These are phyloP conservation scores for Hordeum vulgare DNA, from an alignment of 176 grass and related monocot species.

Conservation along the genomic window DNA sequence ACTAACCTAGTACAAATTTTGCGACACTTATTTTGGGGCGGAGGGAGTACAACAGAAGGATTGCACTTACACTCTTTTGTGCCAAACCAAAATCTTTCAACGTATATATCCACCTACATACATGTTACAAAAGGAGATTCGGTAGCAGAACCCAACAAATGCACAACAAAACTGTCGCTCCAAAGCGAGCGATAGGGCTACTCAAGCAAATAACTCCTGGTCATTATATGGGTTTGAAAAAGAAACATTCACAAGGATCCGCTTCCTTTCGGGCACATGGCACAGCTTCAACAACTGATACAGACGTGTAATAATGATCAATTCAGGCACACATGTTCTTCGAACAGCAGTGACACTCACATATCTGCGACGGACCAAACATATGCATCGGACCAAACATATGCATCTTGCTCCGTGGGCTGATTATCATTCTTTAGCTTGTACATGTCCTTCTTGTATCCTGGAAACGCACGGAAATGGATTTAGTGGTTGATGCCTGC, in stretches of 20 bases:
- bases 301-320: not conserved
- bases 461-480: conserved; percentile 22
- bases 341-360: conserved; percentile 29
- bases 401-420: conserved; percentile 66
- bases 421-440: conserved; percentile 84
- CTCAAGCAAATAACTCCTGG: not conserved
- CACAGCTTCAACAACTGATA: not conserved
- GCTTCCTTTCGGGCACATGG: not conserved
- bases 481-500: not conserved
- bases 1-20: too few relatives aligned
- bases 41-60: not conserved
- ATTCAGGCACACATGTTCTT: not conserved
- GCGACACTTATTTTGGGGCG: too few relatives aligned
- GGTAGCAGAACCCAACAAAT: not conserved
- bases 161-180: not conserved
- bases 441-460: conserved; percentile 81
- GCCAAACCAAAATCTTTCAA: not conserved
- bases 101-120: not conserved
- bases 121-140: not conserved
- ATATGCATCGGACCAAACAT: conserved; percentile 92
- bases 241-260: not conserved
- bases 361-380: conserved; percentile 90
- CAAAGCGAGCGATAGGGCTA: not conserved
- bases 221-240: not conserved
- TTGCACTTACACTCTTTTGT: not conserved